Evolutionary conservation across 495 filamentous ascomycete genomes (phyloP), one percentile per base, ranked within the genome.

Genomic region (Chaetomium tenue): DNA sequence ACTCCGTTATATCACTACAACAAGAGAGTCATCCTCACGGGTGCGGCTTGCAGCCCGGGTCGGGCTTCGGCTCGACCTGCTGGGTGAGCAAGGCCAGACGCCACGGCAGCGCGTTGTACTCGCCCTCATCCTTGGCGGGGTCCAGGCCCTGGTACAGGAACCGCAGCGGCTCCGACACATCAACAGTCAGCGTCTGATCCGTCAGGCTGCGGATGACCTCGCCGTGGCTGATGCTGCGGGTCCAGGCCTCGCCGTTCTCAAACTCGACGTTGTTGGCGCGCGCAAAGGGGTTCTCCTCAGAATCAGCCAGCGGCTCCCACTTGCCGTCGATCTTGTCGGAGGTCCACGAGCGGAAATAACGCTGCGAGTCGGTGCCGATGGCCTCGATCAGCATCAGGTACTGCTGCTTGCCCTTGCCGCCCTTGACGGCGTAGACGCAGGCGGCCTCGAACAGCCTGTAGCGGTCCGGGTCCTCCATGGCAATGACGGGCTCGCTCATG

Each of bases 141-240:
- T 63, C 60, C 42, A 72, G 20, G 5, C 70, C 70, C 66, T 72
- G 70, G 20, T 72, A 72, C 63, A 72, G 11, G 26, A 72, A 72
- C 23, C 56, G n/a, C 53, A 70, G 7, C 9, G 54, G 28, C 11
- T 66, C 46, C 42, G 58, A 65, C 30, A 64, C 58, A 4, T 67
- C 58, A 16, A 72, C 65, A 9, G 55, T 63, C 48, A 72, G 16
- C 16, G 62, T 70, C 66, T 72, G 67, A 52, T 70, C 68, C 47
- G 55, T 63, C 18, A 50, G 18, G 2, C 15, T 59, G 18, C 70
- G 40, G 28, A 72, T 55, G 8, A 70, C 20, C 63, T 72, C 70
- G 18, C 70, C 70, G 26, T 72, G 70, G 64, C 68, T 70, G 52
- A 72, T 72, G 33, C 70, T 72, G 63, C 63, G 65, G 6, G 68